Percentiles rank a stretch among this genome's conserved stretches.
Evolutionary conservation across 2,329 filamentous ascomycete genomes (phyloP).

Genomic region (Aspergillus terreus): DNA sequence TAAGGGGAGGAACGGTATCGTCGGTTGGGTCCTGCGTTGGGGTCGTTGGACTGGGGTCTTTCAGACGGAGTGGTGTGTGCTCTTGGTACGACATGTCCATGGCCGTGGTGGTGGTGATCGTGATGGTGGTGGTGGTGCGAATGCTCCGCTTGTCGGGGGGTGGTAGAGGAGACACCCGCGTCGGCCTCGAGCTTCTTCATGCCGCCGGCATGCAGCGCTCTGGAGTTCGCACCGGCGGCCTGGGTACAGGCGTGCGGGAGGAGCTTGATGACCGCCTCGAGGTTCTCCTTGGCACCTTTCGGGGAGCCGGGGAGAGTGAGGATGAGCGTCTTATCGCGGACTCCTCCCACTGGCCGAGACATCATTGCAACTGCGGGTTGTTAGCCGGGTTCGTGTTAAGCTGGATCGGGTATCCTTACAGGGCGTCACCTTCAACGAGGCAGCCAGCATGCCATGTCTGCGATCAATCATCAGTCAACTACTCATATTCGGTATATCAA

Average conservation of each 20-base stretch:
- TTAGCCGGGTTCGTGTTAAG: slow-evolving; percentile 21
- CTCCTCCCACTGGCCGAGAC: slow-evolving; percentile 87
- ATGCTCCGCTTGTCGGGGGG: slow-evolving; percentile 18
- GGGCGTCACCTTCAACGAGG: slow-evolving; percentile 80
- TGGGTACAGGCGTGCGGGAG: slow-evolving; percentile 93
- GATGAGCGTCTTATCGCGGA: slow-evolving; percentile 76
- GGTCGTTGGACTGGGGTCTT: slow-evolving; percentile 56
- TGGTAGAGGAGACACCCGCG: slow-evolving; percentile 56
- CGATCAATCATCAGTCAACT: slow-evolving; percentile 17
- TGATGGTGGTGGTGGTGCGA: slow-evolving; percentile 33
- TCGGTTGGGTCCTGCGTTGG: slow-evolving; percentile 57
- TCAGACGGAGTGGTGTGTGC: slow-evolving; percentile 68
- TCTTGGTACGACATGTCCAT: slow-evolving; percentile 61
- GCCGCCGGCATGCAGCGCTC: slow-evolving; percentile 74
- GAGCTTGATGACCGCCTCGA: slow-evolving; percentile 83
- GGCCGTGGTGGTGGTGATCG: slow-evolving; percentile 53
- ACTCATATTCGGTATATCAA: not conserved
- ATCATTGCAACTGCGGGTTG: slow-evolving; percentile 78
- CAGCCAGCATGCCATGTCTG: slow-evolving; percentile 85
- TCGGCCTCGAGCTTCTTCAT: slow-evolving; percentile 80
- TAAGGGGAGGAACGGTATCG: slow-evolving; percentile 85
- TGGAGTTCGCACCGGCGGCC: slow-evolving; percentile 77
- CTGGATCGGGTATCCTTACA: slow-evolving; percentile 57
- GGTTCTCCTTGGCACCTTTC: slow-evolving; percentile 90
- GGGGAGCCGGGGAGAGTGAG: slow-evolving; percentile 90